These are phyloP conservation scores for Diddensiella caesifluorescens DNA, from an alignment of 805 yeast genomes.

Conservation along the genomic window DNA sequence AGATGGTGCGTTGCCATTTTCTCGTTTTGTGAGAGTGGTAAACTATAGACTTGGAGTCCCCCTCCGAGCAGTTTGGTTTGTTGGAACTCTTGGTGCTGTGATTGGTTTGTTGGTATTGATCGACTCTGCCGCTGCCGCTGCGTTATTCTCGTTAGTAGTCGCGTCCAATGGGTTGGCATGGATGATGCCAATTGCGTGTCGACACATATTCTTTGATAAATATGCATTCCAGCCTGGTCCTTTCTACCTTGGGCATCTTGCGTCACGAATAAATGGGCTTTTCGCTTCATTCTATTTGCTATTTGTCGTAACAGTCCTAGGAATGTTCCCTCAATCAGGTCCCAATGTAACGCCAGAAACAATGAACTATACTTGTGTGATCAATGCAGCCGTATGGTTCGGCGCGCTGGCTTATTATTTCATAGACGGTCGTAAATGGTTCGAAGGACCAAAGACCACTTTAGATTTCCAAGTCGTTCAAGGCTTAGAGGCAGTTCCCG, in stretches of 20 bases:
- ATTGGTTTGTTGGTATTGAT: slow-evolving; percentile 57
- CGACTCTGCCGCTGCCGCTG: slow-evolving; percentile 56
- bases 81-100: slow-evolving; percentile 43
- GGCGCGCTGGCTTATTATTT: slow-evolving; percentile 48
- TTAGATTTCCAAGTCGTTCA: slow-evolving; percentile 8
- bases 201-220: slow-evolving; percentile 44
- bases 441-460: slow-evolving; percentile 48
- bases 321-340: slow-evolving; percentile 51
- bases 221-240: slow-evolving; percentile 58
- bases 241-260: slow-evolving; percentile 51
- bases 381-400: slow-evolving; percentile 57
- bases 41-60: slow-evolving; percentile 57
- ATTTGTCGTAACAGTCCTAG: slow-evolving; percentile 47
- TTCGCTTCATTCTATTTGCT: slow-evolving; percentile 45
- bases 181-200: slow-evolving; percentile 53
- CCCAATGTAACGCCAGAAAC: slow-evolving; percentile 34
- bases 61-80: slow-evolving; percentile 54
- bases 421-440: slow-evolving; percentile 48
- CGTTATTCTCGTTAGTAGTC: slow-evolving; percentile 60
- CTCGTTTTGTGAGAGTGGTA: slow-evolving; percentile 51
- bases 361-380: slow-evolving; percentile 69
- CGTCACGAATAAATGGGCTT: slow-evolving; percentile 43
- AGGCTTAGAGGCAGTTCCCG: neutral
- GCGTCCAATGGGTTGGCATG: slow-evolving; percentile 61
- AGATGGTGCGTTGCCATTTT: slow-evolving; percentile 68